phyloP scores from a whole-genome alignment of 2,329 filamentous ascomycete species.

The Aspergillus hortae region DNA sequence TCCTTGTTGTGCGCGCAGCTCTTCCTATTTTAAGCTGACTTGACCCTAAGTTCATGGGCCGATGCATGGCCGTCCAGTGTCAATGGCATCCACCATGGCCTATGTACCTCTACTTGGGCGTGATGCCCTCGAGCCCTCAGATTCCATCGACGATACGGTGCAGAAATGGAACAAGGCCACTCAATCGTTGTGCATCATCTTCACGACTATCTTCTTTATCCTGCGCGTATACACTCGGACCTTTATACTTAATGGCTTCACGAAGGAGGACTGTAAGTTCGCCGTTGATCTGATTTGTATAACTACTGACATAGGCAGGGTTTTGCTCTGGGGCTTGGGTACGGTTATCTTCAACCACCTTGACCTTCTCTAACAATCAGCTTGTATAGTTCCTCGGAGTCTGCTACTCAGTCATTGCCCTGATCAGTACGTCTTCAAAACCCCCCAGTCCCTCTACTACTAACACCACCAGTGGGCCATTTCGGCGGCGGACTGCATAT shows the following conservation, averaged over 20 bases:
- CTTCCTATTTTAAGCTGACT: neutral
- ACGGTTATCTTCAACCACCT: neutral
- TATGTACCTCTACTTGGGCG: slow-evolving; percentile 6
- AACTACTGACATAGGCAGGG: slow-evolving; percentile 7
- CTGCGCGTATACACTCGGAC: slow-evolving; percentile 23
- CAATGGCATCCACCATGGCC: slow-evolving; percentile 4
- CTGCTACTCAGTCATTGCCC: slow-evolving; percentile 20
- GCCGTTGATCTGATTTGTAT: neutral
- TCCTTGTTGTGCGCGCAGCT: too few relatives aligned
- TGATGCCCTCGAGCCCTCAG: slow-evolving; percentile 2
- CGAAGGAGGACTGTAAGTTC: slow-evolving; percentile 26
- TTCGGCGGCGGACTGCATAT: slow-evolving; percentile 38
- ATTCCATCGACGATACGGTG: slow-evolving; percentile 15
- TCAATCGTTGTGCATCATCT: slow-evolving; percentile 25
- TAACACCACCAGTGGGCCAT: slow-evolving; percentile 23
- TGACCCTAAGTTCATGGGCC: neutral
- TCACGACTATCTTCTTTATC: slow-evolving; percentile 23
- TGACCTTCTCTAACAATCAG: neutral
- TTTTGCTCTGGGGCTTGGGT: slow-evolving; percentile 17
- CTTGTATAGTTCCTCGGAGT: slow-evolving; percentile 16
- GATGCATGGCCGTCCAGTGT: neutral
- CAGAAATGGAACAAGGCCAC: slow-evolving; percentile 24
- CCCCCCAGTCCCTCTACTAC: neutral
- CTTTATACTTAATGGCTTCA: slow-evolving; percentile 20
- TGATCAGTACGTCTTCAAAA: slow-evolving; percentile 17